Base-by-base conservation (phyloP, 495 filamentous ascomycete species). In the Pyrenula massariospora region DNA sequence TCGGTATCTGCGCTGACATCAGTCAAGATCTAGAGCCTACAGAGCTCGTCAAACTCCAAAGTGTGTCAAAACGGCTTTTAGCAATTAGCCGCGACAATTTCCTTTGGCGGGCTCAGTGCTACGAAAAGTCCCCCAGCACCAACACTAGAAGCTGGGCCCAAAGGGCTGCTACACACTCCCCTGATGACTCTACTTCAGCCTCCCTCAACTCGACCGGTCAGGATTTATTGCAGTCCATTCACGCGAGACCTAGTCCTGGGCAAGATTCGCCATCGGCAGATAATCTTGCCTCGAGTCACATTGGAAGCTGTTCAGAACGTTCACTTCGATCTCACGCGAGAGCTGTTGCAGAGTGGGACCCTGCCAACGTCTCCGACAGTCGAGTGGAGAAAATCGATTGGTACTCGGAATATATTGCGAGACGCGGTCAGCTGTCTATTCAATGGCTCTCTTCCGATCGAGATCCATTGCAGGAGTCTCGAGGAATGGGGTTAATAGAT, bases 401-500 rank as follows among this genome's bases (percentile, higher is more conserved):
- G 84, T 96, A 94, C 61, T 81, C 85, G 53, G 91, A 96, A 68
- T 96, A 88, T 66, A 86, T 92, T 59, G 88, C 89, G 23, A 77
- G 90, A 22, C 79, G 93, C 71, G 89, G 80, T 0, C 84, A 87
- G 0, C 77, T 90, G 24, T 78, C 76, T 3, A 69, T 88, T 24
- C 86, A 77, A 61, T 96, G 90, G 90, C 72, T 92, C 15, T 64
- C 69, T 20, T 59, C 59, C 20, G 62, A 66, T 2, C 63, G 63
- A 3, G 61, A 66, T 5, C 62, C 64, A 3, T 57, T 60, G 24
- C 65, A 64, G 23, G 80, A 85, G 57, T 73, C 77, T 3, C 74
- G 81, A 52, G 90, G 91, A 0, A 75, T 89, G 60, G 89, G 84
- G 0, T 64, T 90, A 25, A 68, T 78, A 11, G 70, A 72, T 12